Conservation (phyloP, 2,329 filamentous ascomycete species). For the Phialocephala sp. region DNA sequence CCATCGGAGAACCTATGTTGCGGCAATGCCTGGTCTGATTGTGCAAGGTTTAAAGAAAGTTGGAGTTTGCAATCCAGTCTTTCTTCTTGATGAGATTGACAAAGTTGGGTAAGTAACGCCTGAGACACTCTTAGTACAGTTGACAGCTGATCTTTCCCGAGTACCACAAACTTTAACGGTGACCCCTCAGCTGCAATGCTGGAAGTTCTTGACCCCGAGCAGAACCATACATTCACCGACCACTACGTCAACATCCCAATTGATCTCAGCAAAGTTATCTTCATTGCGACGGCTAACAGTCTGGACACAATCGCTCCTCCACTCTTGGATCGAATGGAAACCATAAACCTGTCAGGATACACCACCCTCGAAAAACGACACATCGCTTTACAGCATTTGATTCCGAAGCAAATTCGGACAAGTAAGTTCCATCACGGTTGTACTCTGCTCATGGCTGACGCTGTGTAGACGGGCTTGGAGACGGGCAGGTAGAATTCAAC, state of each 20-base stretch:
- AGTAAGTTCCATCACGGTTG: slow-evolving; percentile 48
- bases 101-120: slow-evolving; percentile 67
- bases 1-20: slow-evolving; percentile 93
- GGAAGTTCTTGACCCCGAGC: slow-evolving; percentile 95
- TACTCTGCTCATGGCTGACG: slow-evolving; percentile 29
- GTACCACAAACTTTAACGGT: slow-evolving; percentile 84
- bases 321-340: slow-evolving; percentile 95
- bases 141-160: slow-evolving; percentile 22
- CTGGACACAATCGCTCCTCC: slow-evolving; percentile 95
- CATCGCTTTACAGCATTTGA: slow-evolving; percentile 90
- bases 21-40: slow-evolving; percentile 96
- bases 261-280: slow-evolving; percentile 93
- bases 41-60: slow-evolving; percentile 95
- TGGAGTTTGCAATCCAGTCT: slow-evolving; percentile 92
- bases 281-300: slow-evolving; percentile 95
- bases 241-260: slow-evolving; percentile 97
- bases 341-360: slow-evolving; percentile 90
- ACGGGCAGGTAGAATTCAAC: slow-evolving; percentile 76
- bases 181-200: slow-evolving; percentile 98
- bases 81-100: slow-evolving; percentile 96
- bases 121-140: too few species aligned
- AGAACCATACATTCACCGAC: slow-evolving; percentile 93
- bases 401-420: slow-evolving; percentile 91
- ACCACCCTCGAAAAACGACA: slow-evolving; percentile 96
- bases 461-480: slow-evolving; percentile 68